Evolutionary conservation across 768 basidiomycete genomes (phyloP), one percentile per base, ranked within the genome.

Genomic region (Auricularia sp.): DNA sequence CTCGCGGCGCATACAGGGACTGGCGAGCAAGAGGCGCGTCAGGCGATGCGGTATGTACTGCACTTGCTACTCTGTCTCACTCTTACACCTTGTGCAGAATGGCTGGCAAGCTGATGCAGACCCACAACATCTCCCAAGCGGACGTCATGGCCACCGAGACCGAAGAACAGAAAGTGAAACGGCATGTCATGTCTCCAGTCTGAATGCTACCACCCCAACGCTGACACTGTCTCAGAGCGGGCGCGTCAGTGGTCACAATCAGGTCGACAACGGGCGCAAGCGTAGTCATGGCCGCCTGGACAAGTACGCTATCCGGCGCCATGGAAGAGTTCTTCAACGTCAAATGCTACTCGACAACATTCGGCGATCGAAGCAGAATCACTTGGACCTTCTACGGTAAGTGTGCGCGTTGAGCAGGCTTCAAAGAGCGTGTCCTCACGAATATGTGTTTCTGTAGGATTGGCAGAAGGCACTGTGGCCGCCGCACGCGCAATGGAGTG

Each of bases 71-170:
- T 33, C 14, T 51, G 0, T 8, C 8, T n/a, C 29, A 8, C 56
- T 8, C 23, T 7, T 8, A 14, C 12, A 6, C 12, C 34, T 21
- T 4, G 34, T 33, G 23, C 18, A 59, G 56, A 33, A 59, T 59
- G 56, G 56, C 56, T 0, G 4, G 21, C 35, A 53, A 33, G 16
- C 34, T 33, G 16, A 51, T 63, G 62, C 62, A 54, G 16, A 18
- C 56, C 8, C 56, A 59, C 34, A 59, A 59, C 34, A 29, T 59
- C 29, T 59, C 56, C 6, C 59, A 64, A 35, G 66, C 66, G 12
- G 66, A 66, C 43, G 16, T 66, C 12, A 43, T 66, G 43, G 66
- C 66, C 14, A 23, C 21, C 14, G 66, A 64, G 34, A 33, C 35
- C 1, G 51, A 47, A 16, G 66, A 66, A 61, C 36, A 64, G 29